Evolutionary conservation across 441 rosid genomes (phyloP), one percentile per base, ranked within the genome.

Genomic region (Euphorbia corollata): DNA sequence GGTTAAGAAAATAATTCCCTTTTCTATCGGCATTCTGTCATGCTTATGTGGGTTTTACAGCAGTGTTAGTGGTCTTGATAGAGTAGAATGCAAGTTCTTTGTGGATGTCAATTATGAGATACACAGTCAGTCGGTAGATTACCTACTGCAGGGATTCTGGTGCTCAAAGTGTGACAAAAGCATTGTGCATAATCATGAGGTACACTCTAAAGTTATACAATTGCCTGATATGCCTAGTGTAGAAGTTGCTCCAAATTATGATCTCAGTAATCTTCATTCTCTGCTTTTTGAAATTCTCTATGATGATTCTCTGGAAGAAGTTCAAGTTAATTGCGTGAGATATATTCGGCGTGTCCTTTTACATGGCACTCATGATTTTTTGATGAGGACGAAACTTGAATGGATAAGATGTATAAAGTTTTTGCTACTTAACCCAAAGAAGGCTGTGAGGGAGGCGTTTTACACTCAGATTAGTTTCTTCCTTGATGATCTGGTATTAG

Each of bases 301-400:
- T 76, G 96, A 86, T 43, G 91, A 87, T 73, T 83, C 93, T 73
- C 85, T 73, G 54, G 96, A 84, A 81, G 95, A 90, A 72, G 89
- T 85, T 78, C 99, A 95, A 81, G 79, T 95, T 79, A 88, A 93
- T 70, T 89, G 99, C 78, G 86, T 87, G 65, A 79, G 77, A 80
- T 81, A 76, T 60, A 84, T 92, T 54, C 84, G 74, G 65, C 87
- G 94, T 77, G 79, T 92, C 70, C 96, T 95, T 77, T 68, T 78
- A 51, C 98, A 95, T 77, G 81, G 75, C 70, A 38, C 83, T 65
- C 66, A 76, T 24, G 86, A 85, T 80, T 64, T 69, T 80, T 78
- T 90, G 71, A 73, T 74, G 47, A 79, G 75, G 75, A 80, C 78
- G 73, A 85, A 85, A 80, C 73, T 71, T 71, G 83, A 92, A 69